A percentile compares a stretch with the other conserved stretches of the same genome.
These are phyloP conservation scores for Gastrolobium bilobum DNA, from an alignment of 306 rosid genomes.

Conservation along the genomic window DNA sequence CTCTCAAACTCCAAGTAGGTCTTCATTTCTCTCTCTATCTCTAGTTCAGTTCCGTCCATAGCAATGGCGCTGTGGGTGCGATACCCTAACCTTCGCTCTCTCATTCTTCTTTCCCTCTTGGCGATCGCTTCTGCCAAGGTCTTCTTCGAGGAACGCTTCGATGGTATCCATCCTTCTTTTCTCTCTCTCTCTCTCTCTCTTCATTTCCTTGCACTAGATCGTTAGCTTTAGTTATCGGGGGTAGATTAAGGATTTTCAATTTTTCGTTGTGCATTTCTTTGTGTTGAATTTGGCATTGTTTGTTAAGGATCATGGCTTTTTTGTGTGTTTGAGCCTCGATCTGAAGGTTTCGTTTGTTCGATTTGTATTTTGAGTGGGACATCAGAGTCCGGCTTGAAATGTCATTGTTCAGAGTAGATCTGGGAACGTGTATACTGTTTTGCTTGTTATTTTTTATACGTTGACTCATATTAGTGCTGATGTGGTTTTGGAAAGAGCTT, in stretches of 20 bases:
- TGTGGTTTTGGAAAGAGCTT: constrained; percentile 8
- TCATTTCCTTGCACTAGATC: constrained; percentile 37
- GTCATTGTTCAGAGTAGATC: constrained; percentile 60
- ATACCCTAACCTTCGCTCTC: constrained; percentile 70
- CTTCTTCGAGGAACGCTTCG: constrained; percentile 93
- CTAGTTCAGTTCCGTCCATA: constrained; percentile 17
- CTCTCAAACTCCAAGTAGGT: constrained; percentile 38
- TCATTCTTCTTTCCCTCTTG: constrained; percentile 67
- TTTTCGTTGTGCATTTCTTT: neutral
- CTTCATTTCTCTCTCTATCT: constrained; percentile 41
- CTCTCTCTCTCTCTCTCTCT: neutral
- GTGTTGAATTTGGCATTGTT: constrained; percentile 14
- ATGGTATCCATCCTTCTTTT: constrained; percentile 62
- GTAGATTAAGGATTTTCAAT: constrained; percentile 31
- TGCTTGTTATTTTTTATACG: neutral
- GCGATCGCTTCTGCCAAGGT: constrained; percentile 83
- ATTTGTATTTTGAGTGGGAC: constrained; percentile 14
- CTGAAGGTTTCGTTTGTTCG: constrained; percentile 37
- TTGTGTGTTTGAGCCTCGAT: constrained; percentile 51
- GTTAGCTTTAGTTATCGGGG: neutral
- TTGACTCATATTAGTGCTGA: constrained; percentile 16
- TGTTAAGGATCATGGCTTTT: constrained; percentile 46
- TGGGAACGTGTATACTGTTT: neutral
- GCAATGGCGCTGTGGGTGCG: constrained; percentile 85
- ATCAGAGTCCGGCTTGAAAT: neutral